A percentile compares a stretch with the other conserved stretches of the same genome.
Evolutionary conservation across 768 basidiomycete genomes (phyloP).

Genomic region (Trametes sanguinea): DNA sequence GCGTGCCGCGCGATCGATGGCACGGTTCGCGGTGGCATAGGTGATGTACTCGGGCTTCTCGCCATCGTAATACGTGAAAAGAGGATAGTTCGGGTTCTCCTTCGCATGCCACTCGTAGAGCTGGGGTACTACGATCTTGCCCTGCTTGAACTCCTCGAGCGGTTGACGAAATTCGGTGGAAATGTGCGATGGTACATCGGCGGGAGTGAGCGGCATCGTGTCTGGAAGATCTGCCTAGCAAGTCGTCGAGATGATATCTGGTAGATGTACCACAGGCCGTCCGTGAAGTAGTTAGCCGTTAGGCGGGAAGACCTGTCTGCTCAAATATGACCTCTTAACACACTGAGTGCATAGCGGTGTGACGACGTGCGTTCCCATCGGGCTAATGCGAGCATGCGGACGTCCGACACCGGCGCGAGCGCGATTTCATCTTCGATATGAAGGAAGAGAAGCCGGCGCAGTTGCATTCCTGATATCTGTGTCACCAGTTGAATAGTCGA

Average conservation of each 20-base stretch:
- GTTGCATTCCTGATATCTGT: too few relatives aligned
- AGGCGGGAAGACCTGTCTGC: too few relatives aligned
- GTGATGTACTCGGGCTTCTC: constrained; percentile 22
- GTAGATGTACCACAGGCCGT: too few relatives aligned
- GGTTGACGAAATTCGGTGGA: constrained; percentile 3
- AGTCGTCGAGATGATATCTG: not conserved
- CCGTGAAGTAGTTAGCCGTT: too few relatives aligned
- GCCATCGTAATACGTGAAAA: constrained; percentile 30
- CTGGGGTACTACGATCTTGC: constrained; percentile 31
- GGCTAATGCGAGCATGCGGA: too few relatives aligned
- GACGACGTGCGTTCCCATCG: too few relatives aligned
- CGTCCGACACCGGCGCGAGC: too few relatives aligned
- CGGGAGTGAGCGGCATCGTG: constrained; percentile 6
- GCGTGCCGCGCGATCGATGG: constrained; percentile 32
- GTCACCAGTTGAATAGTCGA: too few relatives aligned
- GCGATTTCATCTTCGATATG: too few relatives aligned
- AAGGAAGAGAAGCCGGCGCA: too few relatives aligned
- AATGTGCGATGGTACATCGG: constrained; percentile 6
- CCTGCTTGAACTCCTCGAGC: not conserved
- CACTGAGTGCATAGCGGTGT: too few relatives aligned
- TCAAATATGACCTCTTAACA: too few relatives aligned
- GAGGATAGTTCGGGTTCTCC: constrained; percentile 33
- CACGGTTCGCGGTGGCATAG: constrained; percentile 29
- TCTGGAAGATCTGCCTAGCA: not conserved
- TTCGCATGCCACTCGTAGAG: constrained; percentile 38